Percentiles rank a stretch among this genome's conserved stretches.
These are phyloP conservation scores for Eucalyptus dawsonii DNA, from an alignment of 345 rosid species.

Conservation along the genomic window DNA sequence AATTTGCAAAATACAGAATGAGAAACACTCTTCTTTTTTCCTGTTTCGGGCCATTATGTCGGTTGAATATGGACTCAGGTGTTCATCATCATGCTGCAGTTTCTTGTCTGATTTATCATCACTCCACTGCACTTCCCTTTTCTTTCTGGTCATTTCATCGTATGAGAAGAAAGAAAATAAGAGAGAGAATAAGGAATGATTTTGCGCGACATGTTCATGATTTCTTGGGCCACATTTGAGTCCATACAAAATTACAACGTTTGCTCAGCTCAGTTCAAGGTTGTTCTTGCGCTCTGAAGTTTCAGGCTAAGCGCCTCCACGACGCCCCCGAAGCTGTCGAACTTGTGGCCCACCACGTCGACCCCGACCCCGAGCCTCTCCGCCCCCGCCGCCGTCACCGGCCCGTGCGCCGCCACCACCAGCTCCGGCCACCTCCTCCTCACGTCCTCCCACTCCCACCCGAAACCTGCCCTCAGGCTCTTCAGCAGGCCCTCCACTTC, in stretches of 20 bases:
- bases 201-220: neutral
- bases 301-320: slow-evolving; percentile 21
- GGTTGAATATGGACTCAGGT: neutral
- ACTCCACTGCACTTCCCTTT: neutral
- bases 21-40: neutral
- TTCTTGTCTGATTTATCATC: neutral
- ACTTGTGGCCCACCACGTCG: slow-evolving; percentile 25
- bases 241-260: neutral
- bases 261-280: neutral
- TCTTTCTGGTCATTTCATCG: neutral
- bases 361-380: slow-evolving; percentile 32
- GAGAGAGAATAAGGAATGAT: neutral
- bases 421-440: slow-evolving; percentile 28
- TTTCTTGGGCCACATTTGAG: neutral
- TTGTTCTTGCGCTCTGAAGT: neutral
- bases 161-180: neutral
- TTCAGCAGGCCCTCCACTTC: slow-evolving; percentile 48
- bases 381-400: slow-evolving; percentile 48
- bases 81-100: neutral
- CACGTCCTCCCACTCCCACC: slow-evolving; percentile 44
- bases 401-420: slow-evolving; percentile 46
- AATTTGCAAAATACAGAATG: neutral
- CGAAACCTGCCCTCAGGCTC: slow-evolving; percentile 21
- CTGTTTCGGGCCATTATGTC: neutral
- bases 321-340: slow-evolving; percentile 30